Conservation (phyloP, 1,284 basidiomycete genomes). For the Ustilago bromivora region DNA sequence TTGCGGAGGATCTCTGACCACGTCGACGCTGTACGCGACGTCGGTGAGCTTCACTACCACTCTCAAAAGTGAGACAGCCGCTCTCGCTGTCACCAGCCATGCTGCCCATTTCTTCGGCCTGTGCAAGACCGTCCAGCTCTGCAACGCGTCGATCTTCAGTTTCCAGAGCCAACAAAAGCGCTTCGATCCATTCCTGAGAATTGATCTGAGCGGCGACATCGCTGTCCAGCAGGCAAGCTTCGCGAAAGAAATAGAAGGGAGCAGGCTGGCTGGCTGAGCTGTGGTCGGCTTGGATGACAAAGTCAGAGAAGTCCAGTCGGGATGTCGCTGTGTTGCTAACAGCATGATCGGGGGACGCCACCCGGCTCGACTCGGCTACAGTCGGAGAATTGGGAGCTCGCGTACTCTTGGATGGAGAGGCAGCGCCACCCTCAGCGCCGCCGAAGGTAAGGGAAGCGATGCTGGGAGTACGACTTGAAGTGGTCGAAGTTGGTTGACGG, state of each 20-base stretch:
- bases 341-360: conserved; percentile 28
- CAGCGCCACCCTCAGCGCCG: conserved; percentile 18
- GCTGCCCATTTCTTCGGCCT: conserved; percentile 53
- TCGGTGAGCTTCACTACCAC: conserved; percentile 40
- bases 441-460: conserved; percentile 37
- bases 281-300: conserved; percentile 29
- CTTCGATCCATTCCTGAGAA: conserved; percentile 42
- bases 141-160: conserved; percentile 24
- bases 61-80: conserved; percentile 48
- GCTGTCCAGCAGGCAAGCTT: conserved; percentile 39
- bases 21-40: conserved; percentile 20
- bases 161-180: conserved; percentile 30
- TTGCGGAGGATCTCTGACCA: conserved; percentile 3
- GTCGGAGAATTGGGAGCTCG: conserved; percentile 35
- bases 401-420: conserved; percentile 24
- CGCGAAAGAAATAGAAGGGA: conserved; percentile 44
- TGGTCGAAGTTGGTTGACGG: conserved; percentile 18
- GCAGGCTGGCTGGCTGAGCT: conserved; percentile 27
- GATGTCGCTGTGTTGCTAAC: neutral
- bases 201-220: conserved; percentile 29
- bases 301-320: conserved; percentile 31
- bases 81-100: conserved; percentile 44
- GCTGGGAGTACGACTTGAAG: conserved; percentile 45
- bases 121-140: conserved; percentile 33
- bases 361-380: conserved; percentile 21